A percentile compares a stretch with the other conserved stretches of the same genome.
Evolutionary conservation across 495 filamentous ascomycete genomes (phyloP).

Genomic region (Usnea hakonensis): DNA sequence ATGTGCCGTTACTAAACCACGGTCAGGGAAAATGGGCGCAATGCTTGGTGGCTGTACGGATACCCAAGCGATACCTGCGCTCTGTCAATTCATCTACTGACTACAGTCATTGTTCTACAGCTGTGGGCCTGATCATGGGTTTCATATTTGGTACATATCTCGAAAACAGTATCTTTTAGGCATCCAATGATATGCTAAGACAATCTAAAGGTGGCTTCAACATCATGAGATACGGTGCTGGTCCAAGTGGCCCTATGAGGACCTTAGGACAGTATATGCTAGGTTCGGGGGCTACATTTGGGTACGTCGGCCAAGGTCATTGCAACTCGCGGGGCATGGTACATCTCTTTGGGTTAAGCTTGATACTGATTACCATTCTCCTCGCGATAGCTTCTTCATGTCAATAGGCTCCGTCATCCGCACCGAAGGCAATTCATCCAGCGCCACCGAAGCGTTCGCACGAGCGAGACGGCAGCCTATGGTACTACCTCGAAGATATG

Average conservation of each 20-base stretch:
- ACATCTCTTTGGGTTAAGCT: background rate
- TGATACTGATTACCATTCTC: conserved; percentile 14
- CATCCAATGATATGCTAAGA: background rate
- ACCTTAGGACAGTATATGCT: conserved; percentile 96
- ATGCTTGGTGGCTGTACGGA: conserved; percentile 94
- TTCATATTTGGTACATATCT: conserved; percentile 79
- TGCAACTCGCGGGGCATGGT: background rate
- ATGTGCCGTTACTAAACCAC: conserved; percentile 25
- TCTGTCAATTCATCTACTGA: background rate
- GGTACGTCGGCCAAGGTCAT: conserved; percentile 48
- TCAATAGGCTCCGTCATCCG: conserved; percentile 94
- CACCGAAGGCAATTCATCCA: conserved; percentile 62
- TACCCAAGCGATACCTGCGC: background rate
- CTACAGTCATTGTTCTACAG: conserved; percentile 36
- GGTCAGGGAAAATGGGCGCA: conserved; percentile 88
- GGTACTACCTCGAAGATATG: conserved; percentile 45
- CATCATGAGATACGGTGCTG: conserved; percentile 88
- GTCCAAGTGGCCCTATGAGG: conserved; percentile 85
- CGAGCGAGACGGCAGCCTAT: conserved; percentile 52
- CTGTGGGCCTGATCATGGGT: conserved; percentile 90
- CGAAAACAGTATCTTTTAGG: background rate
- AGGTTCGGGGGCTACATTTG: conserved; percentile 93
- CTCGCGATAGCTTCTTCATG: conserved; percentile 87
- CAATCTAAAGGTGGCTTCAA: conserved; percentile 67
- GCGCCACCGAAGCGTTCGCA: conserved; percentile 53